phyloP scores from a whole-genome alignment of 2,329 filamentous ascomycete genomes.

The Calycina herbarum region DNA sequence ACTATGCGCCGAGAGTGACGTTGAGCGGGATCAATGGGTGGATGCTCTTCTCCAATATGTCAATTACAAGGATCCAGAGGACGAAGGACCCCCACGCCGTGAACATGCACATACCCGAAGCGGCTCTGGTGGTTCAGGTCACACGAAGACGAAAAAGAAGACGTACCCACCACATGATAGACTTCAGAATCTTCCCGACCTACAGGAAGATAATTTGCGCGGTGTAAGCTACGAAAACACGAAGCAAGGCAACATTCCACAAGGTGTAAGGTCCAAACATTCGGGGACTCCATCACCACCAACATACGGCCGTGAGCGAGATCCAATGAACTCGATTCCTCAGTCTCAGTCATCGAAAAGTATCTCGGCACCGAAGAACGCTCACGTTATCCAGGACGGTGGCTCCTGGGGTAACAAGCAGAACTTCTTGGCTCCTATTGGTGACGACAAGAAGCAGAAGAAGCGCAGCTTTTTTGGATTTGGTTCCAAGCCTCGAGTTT shows the following conservation, averaged over 20 bases:
- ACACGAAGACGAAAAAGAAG: conserved; percentile 45
- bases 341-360: conserved; percentile 44
- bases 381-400: conserved; percentile 78
- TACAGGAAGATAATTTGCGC: conserved; percentile 41
- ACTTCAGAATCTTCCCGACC: conserved; percentile 38
- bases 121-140: conserved; percentile 38
- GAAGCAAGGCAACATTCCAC: conserved; percentile 38
- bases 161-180: conserved; percentile 40
- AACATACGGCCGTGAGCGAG: conserved; percentile 32
- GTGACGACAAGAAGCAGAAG: conserved; percentile 75
- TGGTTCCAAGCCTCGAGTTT: conserved; percentile 59
- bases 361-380: conserved; percentile 88
- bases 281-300: conserved; percentile 36
- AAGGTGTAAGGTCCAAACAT: conserved; percentile 35
- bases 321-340: conserved; percentile 30
- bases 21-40: conserved; percentile 91
- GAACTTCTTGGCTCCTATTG: conserved; percentile 48
- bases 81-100: conserved; percentile 43
- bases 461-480: conserved; percentile 79
- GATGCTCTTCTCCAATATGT: conserved; percentile 87
- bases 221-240: conserved; percentile 41
- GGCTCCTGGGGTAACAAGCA: conserved; percentile 83
- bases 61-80: conserved; percentile 65
- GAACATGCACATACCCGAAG: conserved; percentile 42
- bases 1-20: conserved; percentile 90